These are phyloP conservation scores for Niebla homalea DNA, from an alignment of 495 filamentous ascomycete genomes.

Conservation along the genomic window DNA sequence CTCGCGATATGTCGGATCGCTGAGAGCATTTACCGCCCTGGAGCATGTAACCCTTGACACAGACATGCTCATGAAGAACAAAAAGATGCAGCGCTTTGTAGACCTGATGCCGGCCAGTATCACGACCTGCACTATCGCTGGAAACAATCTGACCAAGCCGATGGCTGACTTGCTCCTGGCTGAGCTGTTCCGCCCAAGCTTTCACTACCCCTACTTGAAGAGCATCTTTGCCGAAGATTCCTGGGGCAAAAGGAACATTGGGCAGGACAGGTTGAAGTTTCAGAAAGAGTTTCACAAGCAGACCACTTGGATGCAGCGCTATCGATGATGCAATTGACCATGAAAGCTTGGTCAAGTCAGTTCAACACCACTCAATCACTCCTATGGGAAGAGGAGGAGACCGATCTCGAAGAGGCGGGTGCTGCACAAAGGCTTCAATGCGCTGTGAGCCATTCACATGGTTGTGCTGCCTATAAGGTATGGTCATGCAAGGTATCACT, in stretches of 20 bases:
- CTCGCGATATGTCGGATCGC: constrained; percentile 9
- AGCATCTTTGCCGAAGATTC: constrained; percentile 9
- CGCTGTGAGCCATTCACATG: too few species aligned
- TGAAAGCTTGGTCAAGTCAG: too few species aligned
- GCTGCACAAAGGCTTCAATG: too few species aligned
- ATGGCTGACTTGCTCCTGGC: constrained; percentile 10
- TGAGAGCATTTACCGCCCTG: constrained; percentile 11
- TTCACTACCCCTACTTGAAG: constrained; percentile 7
- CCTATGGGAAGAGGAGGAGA: too few species aligned
- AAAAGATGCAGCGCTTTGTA: constrained; percentile 12
- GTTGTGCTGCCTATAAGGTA: too few species aligned
- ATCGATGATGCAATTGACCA: neutral
- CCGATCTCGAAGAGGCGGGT: too few species aligned
- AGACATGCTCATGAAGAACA: constrained; percentile 9
- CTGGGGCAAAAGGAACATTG: constrained; percentile 12
- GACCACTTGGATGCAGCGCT: constrained; percentile 12
- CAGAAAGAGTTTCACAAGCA: constrained; percentile 15
- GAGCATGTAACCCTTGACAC: constrained; percentile 11
- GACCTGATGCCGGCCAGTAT: constrained; percentile 12
- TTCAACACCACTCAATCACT: too few species aligned
- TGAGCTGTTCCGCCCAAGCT: constrained; percentile 12
- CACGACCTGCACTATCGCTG: constrained; percentile 10
- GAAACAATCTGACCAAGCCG: constrained; percentile 11
- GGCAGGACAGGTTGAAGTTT: constrained; percentile 12
- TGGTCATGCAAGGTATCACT: too few species aligned